Evolutionary conservation across 2,329 filamentous ascomycete genomes (phyloP), one percentile per base, ranked within the genome.

Genomic region (Pseudopithomyces chartarum): DNA sequence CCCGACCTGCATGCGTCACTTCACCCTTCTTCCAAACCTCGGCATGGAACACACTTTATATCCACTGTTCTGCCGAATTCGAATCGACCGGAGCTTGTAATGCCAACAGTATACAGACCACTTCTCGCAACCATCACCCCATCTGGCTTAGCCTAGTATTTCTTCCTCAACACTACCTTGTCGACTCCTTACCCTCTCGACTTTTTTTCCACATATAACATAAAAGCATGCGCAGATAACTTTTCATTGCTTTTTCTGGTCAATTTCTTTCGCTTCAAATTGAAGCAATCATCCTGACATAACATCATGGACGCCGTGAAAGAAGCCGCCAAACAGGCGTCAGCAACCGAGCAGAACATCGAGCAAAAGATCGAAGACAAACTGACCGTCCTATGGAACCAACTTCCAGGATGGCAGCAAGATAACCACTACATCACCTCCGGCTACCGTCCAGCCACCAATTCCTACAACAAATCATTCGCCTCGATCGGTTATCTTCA

Each of bases 361-460:
- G 69, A 73, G 54, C 57, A 73, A 46, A 74, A 76, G 33, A 53
- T 78, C n/a, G 70, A 80, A 60, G 57, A 76, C 77, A 82, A 76
- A 80, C 63, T 84, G 80, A 69, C 77, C 81, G 52, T 74, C 1
- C 59, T 76, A 22, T 81, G 77, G 78, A 58, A 77, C 58, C 76
- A 81, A 20, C 64, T 82, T 10, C 68, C 73, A 2, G 34, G 62
- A 52, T 82, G 80, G 80, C 78, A 80, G 64, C 75, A 76, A 68
- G 88, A 91, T 74, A 91, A 91, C 65, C 85, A 87, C 59, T 89
- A 86, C 77, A 90, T 91, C 56, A 80, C 80, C 54, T 83, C 82
- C 23, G 85, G 87, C 59, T 91, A 91, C 75, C 84, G 88, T 0
- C 84, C 85, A 1, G 80, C 81, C 20, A 87, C 86, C 1, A 82